Base-by-base conservation (phyloP, 2,329 filamentous ascomycete genomes). In the Paraconiothyrium brasiliense region DNA sequence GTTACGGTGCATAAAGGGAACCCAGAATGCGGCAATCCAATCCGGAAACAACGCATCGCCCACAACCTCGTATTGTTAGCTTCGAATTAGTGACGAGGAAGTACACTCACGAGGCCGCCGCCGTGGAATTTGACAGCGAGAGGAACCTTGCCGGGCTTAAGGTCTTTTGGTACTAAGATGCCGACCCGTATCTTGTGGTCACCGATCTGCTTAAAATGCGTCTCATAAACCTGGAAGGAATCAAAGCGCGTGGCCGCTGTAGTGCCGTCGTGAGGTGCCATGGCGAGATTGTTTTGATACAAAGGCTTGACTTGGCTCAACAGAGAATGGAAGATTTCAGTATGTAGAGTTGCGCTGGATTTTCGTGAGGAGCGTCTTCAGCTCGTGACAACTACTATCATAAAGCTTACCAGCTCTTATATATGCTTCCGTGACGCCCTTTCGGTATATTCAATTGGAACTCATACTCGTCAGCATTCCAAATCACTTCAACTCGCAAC, bases 51-150 rank as follows among this genome's bases (percentile, higher is more conserved):
- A 57, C 14, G 69, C 71, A 44, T 71, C 68, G 13, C 76, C 76
- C 5, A 63, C 64, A 2, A 72, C 48, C 72, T 75, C 41, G 20
- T n/a, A 10, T 13, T 24, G 22, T 54, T 27, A 62, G 52, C 39
- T 20, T 11, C 27, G 27, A 30, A 30, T 30, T 30, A 30, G 35
- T 8, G 2, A 24, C 34, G 24, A 32, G 7, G 13, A 22, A 16
- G 22, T 16, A 4, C 14, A 59, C 68, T 67, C 72, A 81, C 79
- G 54, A 84, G 71, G 13, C 77, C 79, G n/a, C 82, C 82, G 24
- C 82, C 82, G 44, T 84, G 82, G 51, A 80, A 82, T 37, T 77
- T 79, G 41, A 83, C 70, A 9, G 82, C 71, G 0, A 83, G 48
- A 0, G 82, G 81, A 54, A 78, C 72, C 58, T 77, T 78, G 9